Evolutionary conservation across 805 yeast genomes (phyloP).

Genomic region (Wickerhamiella lipophila): DNA sequence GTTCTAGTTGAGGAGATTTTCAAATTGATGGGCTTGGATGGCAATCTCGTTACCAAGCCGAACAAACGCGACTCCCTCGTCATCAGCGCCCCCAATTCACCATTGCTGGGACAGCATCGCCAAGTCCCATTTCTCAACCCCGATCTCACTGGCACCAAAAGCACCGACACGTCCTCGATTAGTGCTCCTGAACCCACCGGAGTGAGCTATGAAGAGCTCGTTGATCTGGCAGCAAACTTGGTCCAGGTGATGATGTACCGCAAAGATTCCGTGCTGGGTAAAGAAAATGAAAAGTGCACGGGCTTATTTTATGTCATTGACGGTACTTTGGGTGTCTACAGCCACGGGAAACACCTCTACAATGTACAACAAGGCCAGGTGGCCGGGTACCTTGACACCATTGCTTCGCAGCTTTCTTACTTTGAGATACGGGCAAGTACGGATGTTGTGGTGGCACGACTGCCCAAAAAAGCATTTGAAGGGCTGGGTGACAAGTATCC

Average conservation of each 20-base stretch:
- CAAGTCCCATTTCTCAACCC: neutral
- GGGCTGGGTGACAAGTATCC: conserved; percentile 63
- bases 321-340: conserved; percentile 58
- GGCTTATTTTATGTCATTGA: conserved; percentile 74
- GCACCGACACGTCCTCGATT: no score
- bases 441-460: conserved; percentile 55
- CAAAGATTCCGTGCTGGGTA: conserved; percentile 44
- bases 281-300: conserved; percentile 50
- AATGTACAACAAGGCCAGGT: conserved; percentile 64
- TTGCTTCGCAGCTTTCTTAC: conserved; percentile 68
- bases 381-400: conserved; percentile 74
- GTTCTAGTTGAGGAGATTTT: conserved; percentile 21
- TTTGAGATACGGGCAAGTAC: conserved; percentile 53
- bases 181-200: conserved; percentile 30
- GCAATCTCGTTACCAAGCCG: conserved; percentile 1
- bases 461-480: conserved; percentile 52
- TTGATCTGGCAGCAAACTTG: conserved; percentile 33
- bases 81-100: conserved; percentile 18
- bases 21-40: conserved; percentile 18
- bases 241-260: conserved; percentile 44
- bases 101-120: neutral
- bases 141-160: conserved; percentile 28
- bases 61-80: neutral
- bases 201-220: conserved; percentile 34
- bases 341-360: conserved; percentile 35